Evolutionary conservation across 768 basidiomycete genomes (phyloP), one percentile per base, ranked within the genome.

Genomic region (Termitomyces sp.): DNA sequence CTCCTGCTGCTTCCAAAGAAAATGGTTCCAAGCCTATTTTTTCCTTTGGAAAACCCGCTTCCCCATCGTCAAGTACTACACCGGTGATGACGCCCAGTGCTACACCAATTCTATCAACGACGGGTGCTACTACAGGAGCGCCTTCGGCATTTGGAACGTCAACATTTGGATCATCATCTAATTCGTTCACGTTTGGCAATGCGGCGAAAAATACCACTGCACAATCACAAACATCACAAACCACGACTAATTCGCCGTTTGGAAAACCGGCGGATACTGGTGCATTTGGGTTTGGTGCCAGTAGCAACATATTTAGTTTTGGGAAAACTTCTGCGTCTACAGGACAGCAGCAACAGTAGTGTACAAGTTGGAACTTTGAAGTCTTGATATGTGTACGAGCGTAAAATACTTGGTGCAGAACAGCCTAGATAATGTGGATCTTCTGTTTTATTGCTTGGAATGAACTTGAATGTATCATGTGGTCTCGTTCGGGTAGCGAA

Each of bases 231-330:
- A 63, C 67, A 51, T 43, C 64, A 40, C 58, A 54, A 61, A 35
- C 16, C 48, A 35, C 52, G 35, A 45, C 35, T 29, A 47, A 60
- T 42, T 62, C 57, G 18, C 45, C 50, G 5, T 66, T 67, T 45
- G 61, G 62, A 12, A 62, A 57, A 23, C 43, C 61, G 20, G 40
- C 58, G 6, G 56, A 57, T 22, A 41, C 69, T 2, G 67, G 63
- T 55, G 59, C 68, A 10, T 70, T 74, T 58, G 70, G 70, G 27
- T 74, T 75, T 56, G 68, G 68, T 44, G 23, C 55, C 5, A 39
- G 39, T 20, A 47, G 41, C n/a, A 58, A 38, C 11, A 40, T 32
- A 25, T 65, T 57, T 51, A 39, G 50, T 50, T 66, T 66, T 60
- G 59, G 63, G 5, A 63, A 60, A 44, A 40, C 56, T 52, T 50